phyloP scores from a whole-genome alignment of 1,139 yeast species.

The Geotrichum australiense region DNA sequence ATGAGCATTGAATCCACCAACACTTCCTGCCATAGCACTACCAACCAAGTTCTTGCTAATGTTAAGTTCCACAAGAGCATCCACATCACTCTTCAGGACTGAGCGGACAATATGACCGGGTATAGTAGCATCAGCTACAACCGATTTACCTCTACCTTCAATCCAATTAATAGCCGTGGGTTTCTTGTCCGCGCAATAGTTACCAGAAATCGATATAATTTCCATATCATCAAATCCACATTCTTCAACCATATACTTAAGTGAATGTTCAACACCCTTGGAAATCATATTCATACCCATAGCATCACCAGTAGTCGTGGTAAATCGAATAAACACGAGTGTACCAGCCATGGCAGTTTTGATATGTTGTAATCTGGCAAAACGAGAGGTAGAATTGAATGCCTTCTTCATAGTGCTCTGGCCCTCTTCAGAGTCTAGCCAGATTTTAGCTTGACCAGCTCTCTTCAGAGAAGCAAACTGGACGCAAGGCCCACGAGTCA shows the following conservation, averaged over 20 bases:
- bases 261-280: conserved; percentile 87
- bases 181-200: conserved; percentile 95
- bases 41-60: conserved; percentile 86
- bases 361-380: conserved; percentile 86
- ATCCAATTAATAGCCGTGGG: conserved; percentile 99
- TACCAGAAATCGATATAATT: conserved; percentile 88
- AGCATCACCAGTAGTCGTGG: conserved; percentile 98
- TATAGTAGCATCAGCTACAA: conserved; percentile 93
- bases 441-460: conserved; percentile 91
- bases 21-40: conserved; percentile 96
- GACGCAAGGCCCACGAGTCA: conserved; percentile 99
- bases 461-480: conserved; percentile 71
- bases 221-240: conserved; percentile 94
- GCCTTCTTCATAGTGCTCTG: conserved; percentile 75
- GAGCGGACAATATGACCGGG: conserved; percentile 73
- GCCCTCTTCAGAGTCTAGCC: conserved; percentile 97
- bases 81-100: conserved; percentile 86
- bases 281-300: conserved; percentile 99
- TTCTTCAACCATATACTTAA: conserved; percentile 77
- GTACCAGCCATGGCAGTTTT: conserved; percentile 97
- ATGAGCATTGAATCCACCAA: conserved; percentile 98
- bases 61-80: conserved; percentile 85
- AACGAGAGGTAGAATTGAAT: conserved; percentile 92
- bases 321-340: conserved; percentile 77
- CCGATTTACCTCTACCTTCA: conserved; percentile 97